phyloP scores from a whole-genome alignment of 208 protist species.

The Eutreptiella sp. region DNA sequence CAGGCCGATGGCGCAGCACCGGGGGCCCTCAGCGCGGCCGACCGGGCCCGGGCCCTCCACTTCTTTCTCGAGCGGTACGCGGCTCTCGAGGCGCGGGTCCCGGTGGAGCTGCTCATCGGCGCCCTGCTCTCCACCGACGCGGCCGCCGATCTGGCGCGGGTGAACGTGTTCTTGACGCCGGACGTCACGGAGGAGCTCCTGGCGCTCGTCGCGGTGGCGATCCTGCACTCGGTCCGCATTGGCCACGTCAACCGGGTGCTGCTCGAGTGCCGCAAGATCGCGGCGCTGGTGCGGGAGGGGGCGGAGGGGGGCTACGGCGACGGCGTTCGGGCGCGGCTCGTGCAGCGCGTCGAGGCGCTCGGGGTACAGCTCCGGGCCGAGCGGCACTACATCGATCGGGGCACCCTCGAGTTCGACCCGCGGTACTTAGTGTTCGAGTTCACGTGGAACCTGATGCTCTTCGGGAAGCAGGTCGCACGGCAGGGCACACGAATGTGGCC shows the following conservation, averaged over 20 bases:
- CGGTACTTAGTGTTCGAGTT: slow-evolving; percentile 35
- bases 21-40: background rate
- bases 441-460: slow-evolving; percentile 25
- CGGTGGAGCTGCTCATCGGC: slow-evolving; percentile 13
- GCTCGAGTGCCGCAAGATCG: background rate
- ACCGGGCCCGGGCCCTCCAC: background rate
- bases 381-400: slow-evolving; percentile 10
- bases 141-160: slow-evolving; percentile 11
- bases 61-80: slow-evolving; percentile 9
- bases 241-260: slow-evolving; percentile 5
- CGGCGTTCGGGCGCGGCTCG: background rate
- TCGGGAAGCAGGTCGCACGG: slow-evolving; percentile 9
- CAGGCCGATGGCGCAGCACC: too few relatives aligned
- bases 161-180: slow-evolving; percentile 27
- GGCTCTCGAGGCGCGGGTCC: background rate
- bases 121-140: background rate
- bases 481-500: too few relatives aligned
- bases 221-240: slow-evolving; percentile 6
- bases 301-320: background rate
- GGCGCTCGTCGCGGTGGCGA: background rate
- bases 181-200: slow-evolving; percentile 10
- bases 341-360: slow-evolving; percentile 16
- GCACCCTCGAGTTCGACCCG: slow-evolving; percentile 28
- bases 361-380: background rate
- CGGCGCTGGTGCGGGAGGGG: background rate